Base-by-base conservation (phyloP, 2,329 filamentous ascomycete genomes). In the Blumeria hordei region DNA sequence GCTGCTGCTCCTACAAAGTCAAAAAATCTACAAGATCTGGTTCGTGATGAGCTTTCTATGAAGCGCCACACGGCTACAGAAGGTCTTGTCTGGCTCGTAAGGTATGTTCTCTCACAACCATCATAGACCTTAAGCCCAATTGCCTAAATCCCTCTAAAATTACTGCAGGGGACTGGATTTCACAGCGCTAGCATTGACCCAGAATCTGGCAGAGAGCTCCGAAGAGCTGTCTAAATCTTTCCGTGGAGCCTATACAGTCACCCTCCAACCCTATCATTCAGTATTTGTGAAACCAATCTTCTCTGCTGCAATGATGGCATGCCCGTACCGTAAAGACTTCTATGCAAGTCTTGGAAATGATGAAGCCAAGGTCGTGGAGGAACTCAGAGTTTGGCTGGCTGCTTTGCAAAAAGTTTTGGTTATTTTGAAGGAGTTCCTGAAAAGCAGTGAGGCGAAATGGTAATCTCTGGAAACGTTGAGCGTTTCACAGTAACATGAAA, bases 211-310 rank as follows among this genome's bases (percentile, higher is more conserved):
- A 64, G 80, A 83, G 64, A 65, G 77, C 55, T 62, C 67, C 60
- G 77, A 87, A 66, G 88, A 95, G 70, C 83, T 98, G 59, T 75
- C 84, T 58, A 75, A 78, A 61, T 94, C 88, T 51, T 98, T 98
- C 82, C 81, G 85, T 64, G 71, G 72, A 56, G 85, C 88, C 62
- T 98, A 98, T 71, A 77, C 76, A 66, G 74, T 72, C 63, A 95
- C 90, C 53, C 83, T 98, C 64, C 94, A 94, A 73, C 85, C 84
- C 32, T 81, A 94, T 73, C 92, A 98, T 74, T 80, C 75, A 66
- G 88, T 94, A 69, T 63, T 95, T 59, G 72, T 95, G 64, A 94
- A 94, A 76, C 87, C 87, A 58, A 75, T 95, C 66, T 96, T 96
- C 76, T 84, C 76, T 63, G 83, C 88, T 58, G 90, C 90, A 67